phyloP scores from a whole-genome alignment of 495 filamentous ascomycete genomes.

The Talaromyces liani region DNA sequence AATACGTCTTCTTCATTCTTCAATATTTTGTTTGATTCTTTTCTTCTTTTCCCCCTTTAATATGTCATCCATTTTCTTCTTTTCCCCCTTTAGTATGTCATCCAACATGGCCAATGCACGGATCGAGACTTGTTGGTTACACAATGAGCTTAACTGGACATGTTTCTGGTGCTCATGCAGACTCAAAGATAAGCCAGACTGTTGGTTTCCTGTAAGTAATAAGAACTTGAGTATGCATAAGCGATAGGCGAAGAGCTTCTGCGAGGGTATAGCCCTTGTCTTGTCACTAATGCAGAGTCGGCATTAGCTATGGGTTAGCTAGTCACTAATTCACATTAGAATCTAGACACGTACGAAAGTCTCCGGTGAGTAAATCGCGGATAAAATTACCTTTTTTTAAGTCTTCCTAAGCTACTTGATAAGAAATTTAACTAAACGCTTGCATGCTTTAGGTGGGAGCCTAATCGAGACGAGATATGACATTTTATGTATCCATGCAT shows the following conservation, averaged over 20 bases:
- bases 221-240: neutral
- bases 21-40: neutral
- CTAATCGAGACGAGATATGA: neutral
- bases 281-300: neutral
- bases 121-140: neutral
- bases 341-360: neutral
- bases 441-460: neutral
- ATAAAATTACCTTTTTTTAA: neutral
- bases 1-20: neutral
- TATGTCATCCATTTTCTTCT: neutral
- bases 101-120: neutral
- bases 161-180: constrained; percentile 6
- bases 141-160: neutral
- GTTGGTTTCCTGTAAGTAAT: neutral
- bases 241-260: neutral
- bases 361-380: neutral
- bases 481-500: neutral
- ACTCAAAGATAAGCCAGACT: neutral
- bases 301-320: neutral
- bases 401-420: neutral
- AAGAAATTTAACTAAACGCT: neutral
- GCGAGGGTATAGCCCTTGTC: neutral
- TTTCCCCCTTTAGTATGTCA: neutral
- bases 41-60: neutral
- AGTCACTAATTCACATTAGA: neutral